A percentile compares a stretch with the other conserved stretches of the same genome.
phyloP scores from a whole-genome alignment of 495 filamentous ascomycete genomes.

The Platismatia glauca region DNA sequence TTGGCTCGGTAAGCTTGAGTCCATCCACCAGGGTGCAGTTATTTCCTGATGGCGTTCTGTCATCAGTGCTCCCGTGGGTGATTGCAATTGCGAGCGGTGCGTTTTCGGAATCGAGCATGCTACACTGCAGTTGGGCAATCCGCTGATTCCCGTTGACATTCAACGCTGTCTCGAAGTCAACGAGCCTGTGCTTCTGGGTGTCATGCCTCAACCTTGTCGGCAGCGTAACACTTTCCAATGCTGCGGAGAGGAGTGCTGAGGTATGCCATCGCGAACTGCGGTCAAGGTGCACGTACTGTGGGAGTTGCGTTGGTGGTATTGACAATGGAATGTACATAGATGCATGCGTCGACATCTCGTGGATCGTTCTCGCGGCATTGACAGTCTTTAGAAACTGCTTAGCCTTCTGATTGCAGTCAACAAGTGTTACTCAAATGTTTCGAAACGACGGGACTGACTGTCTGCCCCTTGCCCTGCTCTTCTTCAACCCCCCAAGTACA shows the following conservation, averaged over 20 bases:
- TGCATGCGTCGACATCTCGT: slow-evolving; percentile 57
- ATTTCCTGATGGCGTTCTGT: slow-evolving; percentile 29
- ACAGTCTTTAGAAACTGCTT: slow-evolving; percentile 48
- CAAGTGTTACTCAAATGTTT: neutral
- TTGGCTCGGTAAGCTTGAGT: slow-evolving; percentile 28
- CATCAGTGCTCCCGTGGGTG: slow-evolving; percentile 18
- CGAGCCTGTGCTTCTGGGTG: slow-evolving; percentile 36
- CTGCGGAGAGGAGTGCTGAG: slow-evolving; percentile 65
- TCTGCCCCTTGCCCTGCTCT: slow-evolving; percentile 39
- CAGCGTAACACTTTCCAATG: slow-evolving; percentile 71
- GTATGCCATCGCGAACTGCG: slow-evolving; percentile 66
- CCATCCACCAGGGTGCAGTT: slow-evolving; percentile 14
- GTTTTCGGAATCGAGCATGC: slow-evolving; percentile 32
- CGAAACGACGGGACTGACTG: slow-evolving; percentile 25
- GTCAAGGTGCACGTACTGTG: slow-evolving; percentile 55
- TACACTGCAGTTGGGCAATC: slow-evolving; percentile 63
- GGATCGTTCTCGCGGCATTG: slow-evolving; percentile 63
- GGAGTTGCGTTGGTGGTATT: slow-evolving; percentile 47
- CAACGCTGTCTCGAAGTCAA: slow-evolving; percentile 61
- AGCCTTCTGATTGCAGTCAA: slow-evolving; percentile 25
- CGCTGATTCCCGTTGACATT: slow-evolving; percentile 71
- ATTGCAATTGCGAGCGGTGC: slow-evolving; percentile 14
- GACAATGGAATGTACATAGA: slow-evolving; percentile 75
- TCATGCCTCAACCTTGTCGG: slow-evolving; percentile 59
- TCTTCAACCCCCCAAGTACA: slow-evolving; percentile 81